Evolutionary conservation across 2,329 filamentous ascomycete species (phyloP).

Genomic region (Ceratocystis lukuohia): DNA sequence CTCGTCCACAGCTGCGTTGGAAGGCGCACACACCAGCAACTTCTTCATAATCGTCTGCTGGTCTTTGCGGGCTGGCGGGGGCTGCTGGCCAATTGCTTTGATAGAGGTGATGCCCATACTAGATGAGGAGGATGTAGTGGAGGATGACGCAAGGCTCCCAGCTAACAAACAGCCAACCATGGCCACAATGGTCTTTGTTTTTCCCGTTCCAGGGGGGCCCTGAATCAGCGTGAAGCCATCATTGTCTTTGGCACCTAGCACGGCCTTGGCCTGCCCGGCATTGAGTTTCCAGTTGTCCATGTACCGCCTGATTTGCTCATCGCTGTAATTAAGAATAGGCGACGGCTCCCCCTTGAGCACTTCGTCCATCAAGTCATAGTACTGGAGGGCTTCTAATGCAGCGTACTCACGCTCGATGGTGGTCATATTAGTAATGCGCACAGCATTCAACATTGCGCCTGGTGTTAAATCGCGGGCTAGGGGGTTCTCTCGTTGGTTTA

Average conservation of each 20-base stretch:
- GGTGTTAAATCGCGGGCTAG: conserved; percentile 52
- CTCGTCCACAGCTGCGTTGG: conserved; percentile 95
- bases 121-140: conserved; percentile 23
- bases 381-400: conserved; percentile 77
- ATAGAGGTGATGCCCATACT: conserved; percentile 8
- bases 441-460: conserved; percentile 54
- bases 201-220: conserved; percentile 88
- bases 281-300: conserved; percentile 75
- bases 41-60: conserved; percentile 46
- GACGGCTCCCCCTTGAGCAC: conserved; percentile 82
- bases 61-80: neutral
- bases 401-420: conserved; percentile 94
- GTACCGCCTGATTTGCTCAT: conserved; percentile 55
- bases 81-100: conserved; percentile 8
- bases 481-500: conserved; percentile 53
- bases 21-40: conserved; percentile 90
- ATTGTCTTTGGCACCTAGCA: conserved; percentile 84
- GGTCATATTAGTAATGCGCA: conserved; percentile 84
- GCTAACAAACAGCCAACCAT: conserved; percentile 82
- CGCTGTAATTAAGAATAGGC: conserved; percentile 67
- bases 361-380: conserved; percentile 91
- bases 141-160: conserved; percentile 31
- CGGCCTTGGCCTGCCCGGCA: conserved; percentile 75
- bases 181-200: conserved; percentile 95
- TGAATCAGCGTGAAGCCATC: conserved; percentile 96